Evolutionary conservation across 345 rosid genomes (phyloP).

Genomic region (Eucalyptus polyanthemos): DNA sequence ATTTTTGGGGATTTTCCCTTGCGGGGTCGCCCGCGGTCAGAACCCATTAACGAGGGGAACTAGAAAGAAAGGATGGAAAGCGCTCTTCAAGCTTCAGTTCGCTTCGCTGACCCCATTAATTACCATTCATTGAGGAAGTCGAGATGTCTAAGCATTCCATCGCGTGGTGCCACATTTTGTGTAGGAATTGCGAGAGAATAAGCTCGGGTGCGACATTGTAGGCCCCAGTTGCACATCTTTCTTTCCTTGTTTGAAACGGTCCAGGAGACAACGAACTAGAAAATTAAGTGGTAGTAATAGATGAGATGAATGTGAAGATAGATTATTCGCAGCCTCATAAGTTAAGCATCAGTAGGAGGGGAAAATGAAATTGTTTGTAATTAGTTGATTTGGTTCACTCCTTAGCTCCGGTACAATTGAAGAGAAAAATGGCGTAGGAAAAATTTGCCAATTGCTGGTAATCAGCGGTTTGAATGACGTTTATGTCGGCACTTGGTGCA

Average conservation of each 20-base stretch:
- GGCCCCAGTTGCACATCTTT: background rate
- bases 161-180: background rate
- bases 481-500: too few species aligned
- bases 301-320: background rate
- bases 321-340: background rate
- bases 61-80: background rate
- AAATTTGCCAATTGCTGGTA: too few species aligned
- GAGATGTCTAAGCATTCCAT: background rate
- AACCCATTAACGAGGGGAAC: background rate
- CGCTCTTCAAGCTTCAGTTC: background rate
- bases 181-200: too few species aligned
- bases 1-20: background rate
- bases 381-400: background rate
- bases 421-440: too few species aligned
- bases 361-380: background rate
- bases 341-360: background rate
- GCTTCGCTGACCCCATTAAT: background rate
- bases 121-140: background rate
- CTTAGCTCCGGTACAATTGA: too few species aligned
- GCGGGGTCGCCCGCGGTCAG: background rate
- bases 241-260: background rate
- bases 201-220: background rate
- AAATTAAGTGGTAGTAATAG: background rate
- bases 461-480: too few species aligned
- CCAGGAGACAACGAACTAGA: too few species aligned